Percentiles rank a stretch among this genome's conserved stretches.
Conservation (phyloP, 352 stramenopile species). For the Pythium rishiriense region DNA sequence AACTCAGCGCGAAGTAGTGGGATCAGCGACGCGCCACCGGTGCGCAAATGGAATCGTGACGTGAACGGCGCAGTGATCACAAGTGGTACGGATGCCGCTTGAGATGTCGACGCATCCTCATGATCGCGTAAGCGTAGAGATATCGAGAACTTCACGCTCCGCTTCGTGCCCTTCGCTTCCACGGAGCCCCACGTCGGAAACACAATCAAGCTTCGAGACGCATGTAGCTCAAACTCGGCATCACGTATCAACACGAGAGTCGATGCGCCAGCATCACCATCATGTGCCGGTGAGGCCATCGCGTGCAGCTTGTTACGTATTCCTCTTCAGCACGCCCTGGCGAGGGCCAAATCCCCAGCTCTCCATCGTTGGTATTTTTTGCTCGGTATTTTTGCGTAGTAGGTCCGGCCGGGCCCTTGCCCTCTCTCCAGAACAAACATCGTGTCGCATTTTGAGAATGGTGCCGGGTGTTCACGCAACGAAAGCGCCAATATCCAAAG, state of each 20-base stretch:
- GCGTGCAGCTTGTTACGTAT: not conserved
- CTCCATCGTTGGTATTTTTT: not conserved
- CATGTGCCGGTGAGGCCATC: constrained; percentile 6
- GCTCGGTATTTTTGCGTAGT: not conserved
- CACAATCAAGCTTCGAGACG: constrained; percentile 16
- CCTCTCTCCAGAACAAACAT: constrained; percentile 3
- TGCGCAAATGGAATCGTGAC: constrained; percentile 35
- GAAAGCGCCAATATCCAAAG: not conserved
- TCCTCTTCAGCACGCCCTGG: not conserved
- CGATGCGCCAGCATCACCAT: constrained; percentile 4
- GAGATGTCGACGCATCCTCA: not conserved
- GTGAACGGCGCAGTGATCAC: constrained; percentile 56
- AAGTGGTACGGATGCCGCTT: constrained; percentile 31
- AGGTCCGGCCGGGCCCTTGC: not conserved
- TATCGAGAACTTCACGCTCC: not conserved
- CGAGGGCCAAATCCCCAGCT: not conserved
- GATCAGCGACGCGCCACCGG: constrained; percentile 21
- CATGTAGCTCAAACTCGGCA: constrained; percentile 33
- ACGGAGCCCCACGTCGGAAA: constrained; percentile 28
- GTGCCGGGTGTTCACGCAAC: not conserved
- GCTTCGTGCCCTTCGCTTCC: constrained; percentile 16
- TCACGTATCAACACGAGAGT: constrained; percentile 39
- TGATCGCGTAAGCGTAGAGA: not conserved
- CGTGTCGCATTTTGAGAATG: not conserved
- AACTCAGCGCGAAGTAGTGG: constrained; percentile 27